These are phyloP conservation scores for Backusella sp. DNA, from an alignment of 192 early-diverging fungal species.

Conservation along the genomic window DNA sequence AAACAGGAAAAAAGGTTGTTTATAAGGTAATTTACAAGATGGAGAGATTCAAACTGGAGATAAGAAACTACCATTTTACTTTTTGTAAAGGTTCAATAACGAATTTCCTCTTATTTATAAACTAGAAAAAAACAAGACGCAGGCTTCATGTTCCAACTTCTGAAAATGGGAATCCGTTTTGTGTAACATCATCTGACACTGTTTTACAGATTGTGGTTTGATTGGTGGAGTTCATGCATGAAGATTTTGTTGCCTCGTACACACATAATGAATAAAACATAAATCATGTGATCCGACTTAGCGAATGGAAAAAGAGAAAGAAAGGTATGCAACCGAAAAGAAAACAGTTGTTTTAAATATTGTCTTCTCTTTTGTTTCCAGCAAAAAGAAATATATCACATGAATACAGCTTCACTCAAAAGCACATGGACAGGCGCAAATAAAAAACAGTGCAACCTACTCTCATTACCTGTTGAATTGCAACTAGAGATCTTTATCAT, in stretches of 20 bases:
- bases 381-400: background rate
- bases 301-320: background rate
- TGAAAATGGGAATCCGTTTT: no score
- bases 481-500: constrained; percentile 32
- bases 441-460: background rate
- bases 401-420: background rate
- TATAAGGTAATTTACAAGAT: no score
- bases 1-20: no score
- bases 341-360: no score
- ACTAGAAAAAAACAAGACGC: no score
- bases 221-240: background rate
- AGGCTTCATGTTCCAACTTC: background rate
- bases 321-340: background rate
- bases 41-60: no score
- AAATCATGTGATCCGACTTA: background rate
- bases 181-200: background rate
- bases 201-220: background rate
- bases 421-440: background rate
- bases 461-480: constrained; percentile 31
- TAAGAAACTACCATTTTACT: no score
- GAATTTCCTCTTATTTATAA: no score
- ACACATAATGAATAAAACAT: background rate
- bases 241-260: background rate
- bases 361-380: background rate
- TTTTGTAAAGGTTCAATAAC: no score